Evolutionary conservation across 2,329 filamentous ascomycete species (phyloP), one percentile per base, ranked within the genome.

Genomic region (Pseudogymnoascus sp.): DNA sequence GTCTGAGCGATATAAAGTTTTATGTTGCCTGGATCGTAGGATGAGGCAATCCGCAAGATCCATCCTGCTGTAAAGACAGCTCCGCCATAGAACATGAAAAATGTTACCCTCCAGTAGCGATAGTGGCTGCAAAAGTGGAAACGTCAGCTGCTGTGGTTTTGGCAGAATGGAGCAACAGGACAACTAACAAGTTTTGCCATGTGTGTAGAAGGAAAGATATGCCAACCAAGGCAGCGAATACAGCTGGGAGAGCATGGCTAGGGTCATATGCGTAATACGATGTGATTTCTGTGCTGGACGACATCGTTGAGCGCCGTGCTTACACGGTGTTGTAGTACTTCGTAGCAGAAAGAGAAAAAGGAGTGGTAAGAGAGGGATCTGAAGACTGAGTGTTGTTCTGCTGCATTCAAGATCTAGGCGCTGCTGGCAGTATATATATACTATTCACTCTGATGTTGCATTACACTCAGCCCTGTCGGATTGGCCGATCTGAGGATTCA

Each of bases 61-160:
- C 75, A 77, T 26, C 75, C 75, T 4, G 70, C 66, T 7, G 70
- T 74, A 66, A 75, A 77, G 35, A 77, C 66, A 10, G 68, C 33
- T 56, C 74, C 72, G 60, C 71, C 75, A 70, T 70, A 76, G 50
- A 69, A 69, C 64, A 75, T 70, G 64, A 73, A 75, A 64, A 75
- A 76, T 6, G 72, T 75, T 14, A 75, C 67, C n/a, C 66, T 67
- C 73, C 73, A 76, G 61, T 69, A 75, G 26, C 66, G 65, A 61
- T 74, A 74, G 59, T 64, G 70, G 61, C 73, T 70, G 26, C 19
- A 40, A 11, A 37, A 3, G 8, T 12, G 35, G 19, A 11, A 24
- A 50, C 65, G 33, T 26, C 26, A 19, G n/a, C n/a, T 33, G 8
- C 28, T 33, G 26, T 22, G 4, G 16, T 14, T 33, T 33, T 12